Evolutionary conservation across 108 stramenopile species (phyloP), one percentile per base, ranked within the genome.

Genomic region (Discostella stelligeroides): DNA sequence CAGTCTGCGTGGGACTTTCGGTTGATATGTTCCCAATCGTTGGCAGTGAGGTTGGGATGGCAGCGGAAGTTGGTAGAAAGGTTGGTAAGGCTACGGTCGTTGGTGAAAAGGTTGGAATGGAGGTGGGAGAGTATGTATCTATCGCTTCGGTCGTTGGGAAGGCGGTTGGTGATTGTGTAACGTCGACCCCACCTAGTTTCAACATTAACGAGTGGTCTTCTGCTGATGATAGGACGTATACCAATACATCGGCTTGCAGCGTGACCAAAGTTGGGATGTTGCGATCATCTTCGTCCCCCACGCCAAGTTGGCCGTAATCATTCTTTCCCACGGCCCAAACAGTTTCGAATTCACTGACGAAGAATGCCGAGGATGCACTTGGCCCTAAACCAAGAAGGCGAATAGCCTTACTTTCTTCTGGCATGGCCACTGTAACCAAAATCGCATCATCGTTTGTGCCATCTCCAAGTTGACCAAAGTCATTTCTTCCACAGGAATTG

Each of bases 401-500:
- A 1, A 57, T 28, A 20, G 60, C 48, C 4, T 20, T 56, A 42
- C 40, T 57, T 1, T 21, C 51, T n/a, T 63, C 49, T 20, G 68
- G 68, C 20, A 58, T 63, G 27, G 60, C 48, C 42, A 72, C 66
- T 11, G 64, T 61, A 1, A 45, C 63, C 53, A 59, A 34, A 23
- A 47, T 25, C 51, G 62, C 48, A 47, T 79, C 68, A 18, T 65
- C 25, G 29, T 66, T 54, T 11, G 78, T 60, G 7, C 78, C 78
- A 72, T 79, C 78, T 15, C 78, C 78, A 18, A 79, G 42, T 42
- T 79, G 78, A 10, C 78, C 78, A 45, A 62, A 64, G 38, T 67
- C 59, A 63, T 79, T 79, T 28, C 66, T 24, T 30, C 78, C 78
- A 49, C 78, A 79, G 17, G 78, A 27, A 21, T 38, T 65, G 13